Evolutionary conservation across 345 rosid genomes (phyloP), one percentile per base, ranked within the genome.

Genomic region (Theobroma cacao): DNA sequence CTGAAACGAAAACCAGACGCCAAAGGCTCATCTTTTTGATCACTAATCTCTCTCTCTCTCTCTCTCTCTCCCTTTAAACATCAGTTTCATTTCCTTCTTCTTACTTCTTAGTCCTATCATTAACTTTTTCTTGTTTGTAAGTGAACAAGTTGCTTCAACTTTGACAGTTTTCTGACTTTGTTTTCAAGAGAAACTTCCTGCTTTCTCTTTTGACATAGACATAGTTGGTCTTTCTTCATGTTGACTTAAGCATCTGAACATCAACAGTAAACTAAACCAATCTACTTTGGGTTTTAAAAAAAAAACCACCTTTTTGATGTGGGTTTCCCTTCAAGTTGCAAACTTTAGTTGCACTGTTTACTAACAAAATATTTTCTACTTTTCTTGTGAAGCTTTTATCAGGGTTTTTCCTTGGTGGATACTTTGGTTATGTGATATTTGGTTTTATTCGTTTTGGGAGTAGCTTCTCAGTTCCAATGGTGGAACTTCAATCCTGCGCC

Each of bases 401-500:
- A 78, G 77, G 79, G 59, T 30, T 62, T 48, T 38, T 36, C 22
- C 64, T 53, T n/a, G n/a, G n/a, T n/a, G n/a, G 45, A 1, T 5
- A 41, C 10, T 6, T 41, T 5, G 45, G 55, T 73, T 41, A 55
- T 59, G 17, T 75, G 18, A 40, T 26, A 41, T 58, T 48, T 82
- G 65, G 33, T 62, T 72, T 8, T 74, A 47, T 31, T 65, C 8
- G 5, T 65, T 38, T 36, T 17, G 70, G n/a, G 22, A 15, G 47
- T 52, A 70, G 55, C 24, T 18, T 36, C n/a, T 33, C 18, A 67
- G 2, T 64, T 28, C 59, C 79, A 79, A 87, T 83, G 92, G 84
- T 83, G 85, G 90, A 86, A 77, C 79, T 83, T 18, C 84, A 82
- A 52, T 65, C 88, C 4, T 80, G 89, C 67, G 84, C 80, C 43